Conservation (phyloP, 371 early-diverging fungal species). For the Blakeslea trispora region DNA sequence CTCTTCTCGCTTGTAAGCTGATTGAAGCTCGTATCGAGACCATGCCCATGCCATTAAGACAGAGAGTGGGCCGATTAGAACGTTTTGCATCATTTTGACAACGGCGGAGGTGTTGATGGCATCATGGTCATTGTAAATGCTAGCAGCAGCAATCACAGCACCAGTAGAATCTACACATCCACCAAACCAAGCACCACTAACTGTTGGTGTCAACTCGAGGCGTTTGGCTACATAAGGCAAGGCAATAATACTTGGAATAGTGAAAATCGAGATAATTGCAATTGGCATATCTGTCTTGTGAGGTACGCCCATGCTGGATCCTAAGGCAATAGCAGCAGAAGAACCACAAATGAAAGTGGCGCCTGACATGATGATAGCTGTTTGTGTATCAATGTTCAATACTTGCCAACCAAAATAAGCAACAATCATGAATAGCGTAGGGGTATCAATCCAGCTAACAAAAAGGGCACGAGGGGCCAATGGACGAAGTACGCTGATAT, state of each 20-base stretch:
- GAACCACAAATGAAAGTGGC: slow-evolving; percentile 69
- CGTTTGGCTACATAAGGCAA: slow-evolving; percentile 60
- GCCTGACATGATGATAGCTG: slow-evolving; percentile 62
- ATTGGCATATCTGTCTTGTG: slow-evolving; percentile 63
- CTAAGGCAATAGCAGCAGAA: slow-evolving; percentile 64
- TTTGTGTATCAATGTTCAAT: slow-evolving; percentile 60
- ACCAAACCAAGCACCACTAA: slow-evolving; percentile 69
- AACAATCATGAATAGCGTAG: slow-evolving; percentile 56
- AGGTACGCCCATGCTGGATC: slow-evolving; percentile 58
- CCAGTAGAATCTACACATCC: slow-evolving; percentile 68
- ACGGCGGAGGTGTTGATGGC: slow-evolving; percentile 62
- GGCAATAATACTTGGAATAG: slow-evolving; percentile 66
- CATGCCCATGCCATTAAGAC: slow-evolving; percentile 62
- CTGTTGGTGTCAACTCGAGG: slow-evolving; percentile 42
- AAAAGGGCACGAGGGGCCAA: slow-evolving; percentile 62
- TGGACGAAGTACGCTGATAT: slow-evolving; percentile 54
- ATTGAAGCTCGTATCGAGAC: slow-evolving; percentile 53
- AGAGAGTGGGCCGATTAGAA: slow-evolving; percentile 62
- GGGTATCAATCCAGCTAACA: slow-evolving; percentile 67
- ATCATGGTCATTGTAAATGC: slow-evolving; percentile 57
- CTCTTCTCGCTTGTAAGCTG: slow-evolving; percentile 33
- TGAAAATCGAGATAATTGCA: slow-evolving; percentile 67
- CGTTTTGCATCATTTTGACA: slow-evolving; percentile 69
- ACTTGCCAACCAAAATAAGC: slow-evolving; percentile 53
- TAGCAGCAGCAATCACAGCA: slow-evolving; percentile 69